Conservation (phyloP, 169 alveolate species). For the Plasmodium knowlesi region DNA sequence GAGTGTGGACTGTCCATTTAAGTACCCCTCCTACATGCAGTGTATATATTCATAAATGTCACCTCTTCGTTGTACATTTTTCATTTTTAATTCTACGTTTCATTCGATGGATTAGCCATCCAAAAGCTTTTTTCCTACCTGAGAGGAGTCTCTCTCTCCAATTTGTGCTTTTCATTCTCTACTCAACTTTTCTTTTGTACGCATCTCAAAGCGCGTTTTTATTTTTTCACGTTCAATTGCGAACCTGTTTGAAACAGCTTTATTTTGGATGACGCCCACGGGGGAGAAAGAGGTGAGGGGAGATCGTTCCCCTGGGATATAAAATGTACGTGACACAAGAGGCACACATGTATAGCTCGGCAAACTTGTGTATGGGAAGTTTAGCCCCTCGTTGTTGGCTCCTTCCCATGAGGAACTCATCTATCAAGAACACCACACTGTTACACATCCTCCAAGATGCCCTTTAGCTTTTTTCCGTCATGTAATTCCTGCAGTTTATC, state of each 20-base stretch:
- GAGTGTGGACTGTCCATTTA: background rate
- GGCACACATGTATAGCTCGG: background rate
- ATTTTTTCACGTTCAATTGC: background rate
- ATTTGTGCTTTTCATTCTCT: background rate
- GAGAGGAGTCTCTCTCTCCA: background rate
- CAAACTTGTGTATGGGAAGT: background rate
- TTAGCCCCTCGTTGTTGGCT: background rate
- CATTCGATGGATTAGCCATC: background rate
- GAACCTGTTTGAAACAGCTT: background rate
- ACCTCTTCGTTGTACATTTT: background rate
- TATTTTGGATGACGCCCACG: background rate
- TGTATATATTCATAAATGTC: background rate
- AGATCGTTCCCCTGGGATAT: background rate
- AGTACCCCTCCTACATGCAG: background rate
- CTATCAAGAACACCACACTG: background rate
- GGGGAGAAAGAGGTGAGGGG: background rate
- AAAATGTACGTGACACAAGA: background rate
- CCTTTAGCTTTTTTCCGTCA: constrained; percentile 87
- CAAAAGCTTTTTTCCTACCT: background rate
- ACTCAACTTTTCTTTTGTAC: background rate
- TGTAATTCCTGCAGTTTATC: constrained; percentile 92
- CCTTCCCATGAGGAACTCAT: background rate
- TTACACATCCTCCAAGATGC: constrained; percentile 75
- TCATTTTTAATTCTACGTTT: background rate
- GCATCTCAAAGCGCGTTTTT: background rate